These are phyloP conservation scores for Rubia yunnanensis DNA, from an alignment of 257 asterid species.

Conservation along the genomic window DNA sequence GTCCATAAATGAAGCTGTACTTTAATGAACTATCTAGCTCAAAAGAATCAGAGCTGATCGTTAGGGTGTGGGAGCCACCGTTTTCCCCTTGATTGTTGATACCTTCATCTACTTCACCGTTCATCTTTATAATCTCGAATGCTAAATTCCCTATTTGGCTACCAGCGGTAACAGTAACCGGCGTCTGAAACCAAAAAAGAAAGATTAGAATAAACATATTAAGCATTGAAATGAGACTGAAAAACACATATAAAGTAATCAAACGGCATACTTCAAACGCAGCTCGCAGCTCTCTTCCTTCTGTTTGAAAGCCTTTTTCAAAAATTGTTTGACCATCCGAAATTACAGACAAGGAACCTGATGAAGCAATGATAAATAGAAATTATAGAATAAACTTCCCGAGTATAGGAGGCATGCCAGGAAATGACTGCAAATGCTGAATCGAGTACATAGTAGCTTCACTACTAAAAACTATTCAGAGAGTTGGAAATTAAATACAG, in stretches of 20 bases:
- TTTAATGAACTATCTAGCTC: background rate
- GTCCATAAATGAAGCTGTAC: background rate
- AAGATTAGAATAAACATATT: background rate
- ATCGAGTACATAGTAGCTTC: too few relatives aligned
- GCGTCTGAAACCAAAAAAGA: background rate
- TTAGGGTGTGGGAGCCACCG: background rate
- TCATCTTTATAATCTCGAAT: background rate
- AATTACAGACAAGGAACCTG: background rate
- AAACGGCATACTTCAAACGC: background rate
- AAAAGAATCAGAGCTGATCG: background rate
- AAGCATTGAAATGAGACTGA: background rate
- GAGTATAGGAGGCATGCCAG: background rate
- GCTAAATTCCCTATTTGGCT: background rate
- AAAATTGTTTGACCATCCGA: background rate
- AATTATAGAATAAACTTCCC: background rate
- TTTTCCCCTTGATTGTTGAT: background rate
- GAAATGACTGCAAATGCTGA: background rate
- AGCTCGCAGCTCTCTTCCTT: background rate
- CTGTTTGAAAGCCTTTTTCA: background rate
- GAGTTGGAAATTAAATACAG: background rate
- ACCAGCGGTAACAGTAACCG: background rate
- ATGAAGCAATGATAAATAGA: background rate
- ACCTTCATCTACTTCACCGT: slow-evolving; percentile 1
- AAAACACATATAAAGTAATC: background rate
- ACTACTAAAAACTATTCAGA: too few relatives aligned